Evolutionary conservation across 441 rosid genomes (phyloP).

Genomic region (Eutrema salsugineum): DNA sequence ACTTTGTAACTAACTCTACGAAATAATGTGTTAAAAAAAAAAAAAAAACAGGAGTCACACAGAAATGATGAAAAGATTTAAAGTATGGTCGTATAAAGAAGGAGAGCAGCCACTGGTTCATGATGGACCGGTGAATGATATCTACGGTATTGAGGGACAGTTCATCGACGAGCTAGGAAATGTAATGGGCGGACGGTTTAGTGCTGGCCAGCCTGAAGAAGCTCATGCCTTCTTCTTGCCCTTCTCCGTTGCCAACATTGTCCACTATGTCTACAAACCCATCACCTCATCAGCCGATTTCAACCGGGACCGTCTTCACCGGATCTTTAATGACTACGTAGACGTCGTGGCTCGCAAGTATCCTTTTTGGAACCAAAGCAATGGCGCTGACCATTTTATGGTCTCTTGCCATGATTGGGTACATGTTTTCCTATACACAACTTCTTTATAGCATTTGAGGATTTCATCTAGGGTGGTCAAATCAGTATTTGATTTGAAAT

Average conservation of each 20-base stretch:
- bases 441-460: background rate
- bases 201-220: constrained; percentile 34
- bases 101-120: constrained; percentile 61
- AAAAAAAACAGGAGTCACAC: constrained; percentile 44
- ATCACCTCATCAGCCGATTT: constrained; percentile 24
- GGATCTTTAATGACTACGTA: constrained; percentile 43
- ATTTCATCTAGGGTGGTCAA: background rate
- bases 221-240: constrained; percentile 55
- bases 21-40: background rate
- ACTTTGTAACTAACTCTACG: background rate
- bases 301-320: constrained; percentile 34
- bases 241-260: constrained; percentile 37
- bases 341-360: constrained; percentile 40
- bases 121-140: constrained; percentile 41
- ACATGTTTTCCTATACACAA: background rate
- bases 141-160: constrained; percentile 51
- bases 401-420: constrained; percentile 76
- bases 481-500: background rate
- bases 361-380: constrained; percentile 53
- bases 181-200: constrained; percentile 23
- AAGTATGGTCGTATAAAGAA: constrained; percentile 59
- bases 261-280: constrained; percentile 38
- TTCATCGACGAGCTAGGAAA: constrained; percentile 44
- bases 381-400: constrained; percentile 64
- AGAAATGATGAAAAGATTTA: constrained; percentile 60